Conservation (phyloP, 345 rosid genomes). For the Camelina neglecta region DNA sequence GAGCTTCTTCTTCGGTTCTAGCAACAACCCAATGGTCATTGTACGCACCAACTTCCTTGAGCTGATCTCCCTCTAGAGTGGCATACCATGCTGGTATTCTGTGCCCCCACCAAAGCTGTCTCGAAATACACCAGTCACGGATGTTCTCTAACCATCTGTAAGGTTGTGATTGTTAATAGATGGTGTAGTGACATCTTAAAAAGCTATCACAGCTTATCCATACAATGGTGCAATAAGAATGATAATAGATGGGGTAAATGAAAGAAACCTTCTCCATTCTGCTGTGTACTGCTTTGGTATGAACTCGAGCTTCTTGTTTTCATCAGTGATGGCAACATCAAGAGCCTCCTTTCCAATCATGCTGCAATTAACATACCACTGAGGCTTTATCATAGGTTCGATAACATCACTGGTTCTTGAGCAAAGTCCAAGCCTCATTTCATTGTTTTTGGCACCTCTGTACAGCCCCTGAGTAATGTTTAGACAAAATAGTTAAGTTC, state of each 20-base stretch:
- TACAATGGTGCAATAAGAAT: background rate
- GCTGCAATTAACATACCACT: slow-evolving; percentile 83
- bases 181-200: slow-evolving; percentile 12
- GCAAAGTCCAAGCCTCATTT: slow-evolving; percentile 89
- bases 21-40: slow-evolving; percentile 91
- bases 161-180: slow-evolving; percentile 34
- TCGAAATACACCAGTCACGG: slow-evolving; percentile 94
- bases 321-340: slow-evolving; percentile 63
- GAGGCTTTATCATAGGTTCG: slow-evolving; percentile 94
- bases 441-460: slow-evolving; percentile 80
- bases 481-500: slow-evolving; percentile 8
- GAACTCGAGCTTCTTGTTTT: slow-evolving; percentile 71
- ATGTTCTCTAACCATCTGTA: slow-evolving; percentile 97
- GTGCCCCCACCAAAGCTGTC: slow-evolving; percentile 99
- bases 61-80: slow-evolving; percentile 73
- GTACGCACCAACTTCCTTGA: slow-evolving; percentile 77
- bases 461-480: slow-evolving; percentile 61
- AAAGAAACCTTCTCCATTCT: slow-evolving; percentile 85
- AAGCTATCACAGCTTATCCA: background rate
- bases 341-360: slow-evolving; percentile 82
- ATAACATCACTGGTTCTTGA: slow-evolving; percentile 83
- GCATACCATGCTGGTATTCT: slow-evolving; percentile 95
- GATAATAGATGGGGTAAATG: slow-evolving; percentile 14
- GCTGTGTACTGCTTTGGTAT: slow-evolving; percentile 88
- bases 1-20: slow-evolving; percentile 73